Evolutionary conservation across 108 stramenopile species (phyloP), one percentile per base, ranked within the genome.

Genomic region (Skeletonema menzelii): DNA sequence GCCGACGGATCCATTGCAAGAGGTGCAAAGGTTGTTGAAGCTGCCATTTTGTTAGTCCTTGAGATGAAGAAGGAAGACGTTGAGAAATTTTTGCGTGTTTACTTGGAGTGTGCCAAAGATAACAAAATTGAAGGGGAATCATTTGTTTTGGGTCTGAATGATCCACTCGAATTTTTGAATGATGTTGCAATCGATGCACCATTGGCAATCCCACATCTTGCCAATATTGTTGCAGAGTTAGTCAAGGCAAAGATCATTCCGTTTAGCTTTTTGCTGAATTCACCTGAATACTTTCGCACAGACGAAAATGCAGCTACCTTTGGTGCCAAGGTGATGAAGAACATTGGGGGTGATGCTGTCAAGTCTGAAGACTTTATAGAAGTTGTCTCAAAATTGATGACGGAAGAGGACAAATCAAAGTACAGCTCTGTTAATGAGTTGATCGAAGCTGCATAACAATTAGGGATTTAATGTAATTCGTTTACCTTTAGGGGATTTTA

Each of bases 101-200:
- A 76, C 37, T 63, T 67, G 35, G 66, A 67, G 17, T 82, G 73
- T 59, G 56, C 86, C 12, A 67, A 84, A 30, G 83, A 88, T 59
- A 69, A 72, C 15, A 88, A 88, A 76, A 72, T 88, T 40, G 70
- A 63, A 42, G 31, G 46, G 4, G 64, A 56, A 14, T 70, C 85
- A n/a, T 47, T 91, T 68, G 66, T 69, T 6, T 40, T 59, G 6
- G 94, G 88, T n/a, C 61, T 91, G 13, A 75, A 82, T 20, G 87
- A 88, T 86, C 89, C 91, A 37, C 76, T 95, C 76, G 91, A 95
- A 63, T 91, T 87, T 56, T 65, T 91, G 30, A 56, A 57, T 14
- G 94, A 95, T 59, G 80, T 95, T 67, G 84, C 85, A 58, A 88
- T 92, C 32, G 94, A 95, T 73, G 94, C 94, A 19, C 94, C 94